Evolutionary conservation across 2,329 filamentous ascomycete species (phyloP), one percentile per base, ranked within the genome.

Genomic region (Hypoxylon sp.): DNA sequence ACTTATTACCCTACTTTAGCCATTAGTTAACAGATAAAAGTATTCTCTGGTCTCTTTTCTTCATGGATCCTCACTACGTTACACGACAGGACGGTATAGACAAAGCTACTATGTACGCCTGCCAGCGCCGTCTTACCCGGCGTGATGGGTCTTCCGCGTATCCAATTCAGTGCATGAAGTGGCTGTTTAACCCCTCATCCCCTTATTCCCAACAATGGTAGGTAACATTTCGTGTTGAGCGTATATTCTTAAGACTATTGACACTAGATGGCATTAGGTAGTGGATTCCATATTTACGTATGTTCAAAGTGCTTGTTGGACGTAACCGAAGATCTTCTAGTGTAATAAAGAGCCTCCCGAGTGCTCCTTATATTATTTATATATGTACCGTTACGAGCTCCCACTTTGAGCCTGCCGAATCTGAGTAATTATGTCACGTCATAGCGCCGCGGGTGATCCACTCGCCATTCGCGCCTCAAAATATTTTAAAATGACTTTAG

Each of bases 41-140:
- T 17, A 19, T 51, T 30, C 56, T 53, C 10, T 49, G 28, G 28
- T 6, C 6, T 28, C 21, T 56, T 34, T 32, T 34, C 13, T 11
- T 30, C 36, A 38, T 57, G 34, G 46, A 49, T 25, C 49, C 17
- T 23, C 17, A 9, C 14, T 14, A 13, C 14, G 48, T 59, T 53
- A 41, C 59, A 59, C 63, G 7, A 17, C 59, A 61, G 58, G 19
- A 51, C 28, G 50, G 56, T 49, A 49, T 56, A 32, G 13, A 46
- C 2, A 43, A 43, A 43, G 21, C n/a, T 36, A 43, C n/a, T 36
- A 32, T 19, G 10, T 36, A 32, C 28, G 30, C 21, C 25, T 41
- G 21, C 30, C 21, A 38, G 30, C 30, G n/a, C 17, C 49, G 50
- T 60, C 38, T 28, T 41, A 30, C 25, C 17, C 21, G 48, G 10